These are phyloP conservation scores for Brassica cretica DNA, from an alignment of 345 rosid genomes.

Conservation along the genomic window DNA sequence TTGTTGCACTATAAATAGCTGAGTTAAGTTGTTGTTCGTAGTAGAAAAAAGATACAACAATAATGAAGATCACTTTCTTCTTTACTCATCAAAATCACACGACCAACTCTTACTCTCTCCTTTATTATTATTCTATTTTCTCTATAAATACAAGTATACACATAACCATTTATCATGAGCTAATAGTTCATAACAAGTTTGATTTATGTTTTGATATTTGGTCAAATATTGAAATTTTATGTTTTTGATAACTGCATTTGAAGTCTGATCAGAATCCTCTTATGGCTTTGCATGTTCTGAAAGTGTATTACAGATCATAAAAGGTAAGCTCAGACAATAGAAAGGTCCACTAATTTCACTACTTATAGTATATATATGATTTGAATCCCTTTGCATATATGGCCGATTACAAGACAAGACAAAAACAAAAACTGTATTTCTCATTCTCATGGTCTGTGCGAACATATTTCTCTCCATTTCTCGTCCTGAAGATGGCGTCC, in stretches of 20 bases:
- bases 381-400: constrained; percentile 7
- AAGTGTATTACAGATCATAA: not conserved
- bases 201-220: not conserved
- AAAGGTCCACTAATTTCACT: not conserved
- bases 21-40: too few relatives aligned
- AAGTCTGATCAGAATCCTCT: not conserved
- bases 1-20: too few relatives aligned
- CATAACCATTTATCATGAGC: too few relatives aligned
- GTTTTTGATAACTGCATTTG: not conserved
- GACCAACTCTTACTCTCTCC: too few relatives aligned
- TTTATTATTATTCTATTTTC: too few relatives aligned
- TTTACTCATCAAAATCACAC: too few relatives aligned
- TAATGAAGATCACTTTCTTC: too few relatives aligned
- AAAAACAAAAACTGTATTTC: constrained; percentile 3
- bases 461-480: constrained; percentile 53
- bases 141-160: too few relatives aligned
- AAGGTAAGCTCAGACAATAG: not conserved
- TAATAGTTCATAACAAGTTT: too few relatives aligned
- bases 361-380: not conserved
- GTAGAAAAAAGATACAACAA: too few relatives aligned
- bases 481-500: constrained; percentile 41
- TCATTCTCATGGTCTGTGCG: constrained; percentile 27
- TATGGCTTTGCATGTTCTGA: not conserved
- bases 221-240: not conserved
- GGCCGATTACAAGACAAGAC: not conserved